A percentile compares a stretch with the other conserved stretches of the same genome.
phyloP scores from a whole-genome alignment of 495 filamentous ascomycete species.

The Xylaria nigripes region DNA sequence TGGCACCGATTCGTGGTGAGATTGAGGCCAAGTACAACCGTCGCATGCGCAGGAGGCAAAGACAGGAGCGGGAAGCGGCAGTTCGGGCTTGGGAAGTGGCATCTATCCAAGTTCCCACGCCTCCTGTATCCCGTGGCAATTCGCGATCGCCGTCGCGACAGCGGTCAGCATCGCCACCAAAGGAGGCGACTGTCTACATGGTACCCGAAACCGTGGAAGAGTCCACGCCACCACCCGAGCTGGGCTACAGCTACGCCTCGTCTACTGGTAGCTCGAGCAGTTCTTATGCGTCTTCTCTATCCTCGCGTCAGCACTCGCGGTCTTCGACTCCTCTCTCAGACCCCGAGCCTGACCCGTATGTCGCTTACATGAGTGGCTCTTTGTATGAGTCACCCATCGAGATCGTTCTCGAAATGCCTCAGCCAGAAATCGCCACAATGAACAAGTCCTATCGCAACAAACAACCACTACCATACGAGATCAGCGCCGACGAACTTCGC shows the following conservation, averaged over 20 bases:
- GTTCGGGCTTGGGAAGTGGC: conserved; percentile 12
- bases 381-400: conserved; percentile 35
- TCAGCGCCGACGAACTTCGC: conserved; percentile 35
- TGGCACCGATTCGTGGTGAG: conserved; percentile 65
- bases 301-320: conserved; percentile 30
- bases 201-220: conserved; percentile 17
- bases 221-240: conserved; percentile 32
- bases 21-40: conserved; percentile 32
- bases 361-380: conserved; percentile 26
- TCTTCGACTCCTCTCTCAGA: conserved; percentile 38
- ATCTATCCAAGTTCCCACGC: conserved; percentile 26
- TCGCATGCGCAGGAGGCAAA: conserved; percentile 34
- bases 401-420: conserved; percentile 27
- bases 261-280: conserved; percentile 33
- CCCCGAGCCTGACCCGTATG: conserved; percentile 22
- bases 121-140: conserved; percentile 30
- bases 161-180: conserved; percentile 21
- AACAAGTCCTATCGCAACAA: conserved; percentile 15
- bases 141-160: conserved; percentile 32
- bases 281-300: conserved; percentile 29
- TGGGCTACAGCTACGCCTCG: conserved; percentile 34
- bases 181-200: conserved; percentile 19
- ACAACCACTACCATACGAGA: conserved; percentile 40
- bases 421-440: conserved; percentile 9
- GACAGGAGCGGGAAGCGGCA: conserved; percentile 21